phyloP scores from a whole-genome alignment of 176 grass and related monocot species.

The Phragmites australis region DNA sequence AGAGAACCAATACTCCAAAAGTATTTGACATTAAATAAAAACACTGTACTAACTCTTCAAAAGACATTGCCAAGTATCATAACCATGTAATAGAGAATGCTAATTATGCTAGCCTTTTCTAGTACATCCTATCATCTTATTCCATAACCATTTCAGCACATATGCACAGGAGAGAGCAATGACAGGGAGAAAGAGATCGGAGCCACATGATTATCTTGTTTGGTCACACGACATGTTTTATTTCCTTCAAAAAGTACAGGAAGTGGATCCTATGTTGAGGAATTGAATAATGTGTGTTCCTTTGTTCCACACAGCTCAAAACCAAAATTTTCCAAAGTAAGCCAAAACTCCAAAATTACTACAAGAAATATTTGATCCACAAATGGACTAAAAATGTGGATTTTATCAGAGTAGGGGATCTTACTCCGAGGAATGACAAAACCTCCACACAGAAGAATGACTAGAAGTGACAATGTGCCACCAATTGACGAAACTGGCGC shows the following conservation, averaged over 20 bases:
- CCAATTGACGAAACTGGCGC: slow-evolving; percentile 15
- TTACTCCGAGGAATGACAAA: slow-evolving; percentile 73
- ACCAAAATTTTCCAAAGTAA: neutral
- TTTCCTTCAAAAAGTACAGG: neutral
- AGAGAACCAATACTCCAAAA: too few relatives aligned
- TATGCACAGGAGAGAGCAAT: neutral
- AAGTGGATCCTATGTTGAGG: neutral
- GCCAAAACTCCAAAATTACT: neutral
- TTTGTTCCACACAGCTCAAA: neutral
- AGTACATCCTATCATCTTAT: neutral
- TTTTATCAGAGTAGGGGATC: slow-evolving; percentile 18
- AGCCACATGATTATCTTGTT: neutral
- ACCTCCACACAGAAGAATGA: slow-evolving; percentile 59
- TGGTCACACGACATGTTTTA: neutral
- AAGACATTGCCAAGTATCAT: too few relatives aligned
- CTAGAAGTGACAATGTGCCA: slow-evolving; percentile 13
- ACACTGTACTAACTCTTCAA: too few relatives aligned
- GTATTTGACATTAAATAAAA: too few relatives aligned
- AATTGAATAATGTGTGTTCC: neutral
- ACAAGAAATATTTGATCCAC: neutral
- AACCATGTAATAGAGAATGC: too few relatives aligned
- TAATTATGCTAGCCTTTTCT: neutral
- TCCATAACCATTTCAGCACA: neutral
- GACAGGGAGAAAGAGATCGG: neutral
- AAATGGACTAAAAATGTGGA: neutral